phyloP scores from a whole-genome alignment of 441 rosid genomes.

The Geranium incanum region DNA sequence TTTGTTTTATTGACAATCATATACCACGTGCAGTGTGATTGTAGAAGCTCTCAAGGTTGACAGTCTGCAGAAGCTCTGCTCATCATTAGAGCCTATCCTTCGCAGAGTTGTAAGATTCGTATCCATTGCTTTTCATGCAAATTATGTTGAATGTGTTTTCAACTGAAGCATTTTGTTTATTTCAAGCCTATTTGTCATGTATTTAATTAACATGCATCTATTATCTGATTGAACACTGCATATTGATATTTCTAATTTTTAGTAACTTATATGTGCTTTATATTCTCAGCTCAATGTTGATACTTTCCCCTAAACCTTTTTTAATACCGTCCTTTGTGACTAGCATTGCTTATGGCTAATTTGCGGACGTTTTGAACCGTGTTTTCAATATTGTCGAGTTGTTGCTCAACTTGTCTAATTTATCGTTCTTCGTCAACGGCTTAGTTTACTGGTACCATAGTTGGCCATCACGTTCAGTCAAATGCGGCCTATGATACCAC shows the following conservation, averaged over 20 bases:
- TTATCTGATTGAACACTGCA: not conserved
- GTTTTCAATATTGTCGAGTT: too few species aligned
- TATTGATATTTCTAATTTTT: not conserved
- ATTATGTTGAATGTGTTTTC: not conserved
- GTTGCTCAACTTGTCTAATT: too few species aligned
- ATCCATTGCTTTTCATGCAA: not conserved
- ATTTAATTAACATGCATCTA: not conserved
- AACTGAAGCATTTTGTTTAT: not conserved
- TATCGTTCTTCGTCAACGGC: too few species aligned
- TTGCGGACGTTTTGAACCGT: not conserved
- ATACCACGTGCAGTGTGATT: conserved; percentile 56
- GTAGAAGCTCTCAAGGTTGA: conserved; percentile 97
- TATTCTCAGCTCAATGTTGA: not conserved
- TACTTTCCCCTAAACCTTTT: not conserved
- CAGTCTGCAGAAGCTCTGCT: conserved; percentile 93
- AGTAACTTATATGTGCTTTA: not conserved
- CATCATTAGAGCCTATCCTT: conserved; percentile 93
- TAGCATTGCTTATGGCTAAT: not conserved
- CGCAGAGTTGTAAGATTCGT: conserved; percentile 83
- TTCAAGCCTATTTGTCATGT: not conserved
- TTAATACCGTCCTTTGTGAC: not conserved
- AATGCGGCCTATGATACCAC: too few species aligned
- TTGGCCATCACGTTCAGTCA: too few species aligned
- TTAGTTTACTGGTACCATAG: too few species aligned
- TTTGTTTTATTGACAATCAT: not conserved